These are phyloP conservation scores for Aspergillaceae sp. DNA, from an alignment of 2,329 filamentous ascomycete genomes.

Conservation along the genomic window DNA sequence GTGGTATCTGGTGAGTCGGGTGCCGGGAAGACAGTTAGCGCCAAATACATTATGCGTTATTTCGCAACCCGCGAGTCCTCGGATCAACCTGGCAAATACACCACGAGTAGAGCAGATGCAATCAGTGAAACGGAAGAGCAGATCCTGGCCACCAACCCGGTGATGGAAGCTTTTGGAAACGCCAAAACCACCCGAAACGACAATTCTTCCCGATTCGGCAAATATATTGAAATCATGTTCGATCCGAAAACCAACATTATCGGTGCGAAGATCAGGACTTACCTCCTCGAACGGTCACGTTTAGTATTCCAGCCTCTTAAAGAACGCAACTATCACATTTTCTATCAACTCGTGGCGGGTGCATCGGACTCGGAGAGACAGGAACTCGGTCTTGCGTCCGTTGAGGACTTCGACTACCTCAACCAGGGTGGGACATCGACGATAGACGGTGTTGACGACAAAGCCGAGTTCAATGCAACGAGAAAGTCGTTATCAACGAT, in stretches of 20 bases:
- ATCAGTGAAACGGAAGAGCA: slow-evolving; percentile 99
- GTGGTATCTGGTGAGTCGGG: slow-evolving; percentile 99
- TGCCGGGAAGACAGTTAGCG: slow-evolving; percentile 97
- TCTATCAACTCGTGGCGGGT: slow-evolving; percentile 93
- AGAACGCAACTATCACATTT: slow-evolving; percentile 98
- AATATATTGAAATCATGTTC: slow-evolving; percentile 99
- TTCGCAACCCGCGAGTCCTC: slow-evolving; percentile 95
- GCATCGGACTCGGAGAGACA: slow-evolving; percentile 75
- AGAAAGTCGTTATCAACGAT: slow-evolving; percentile 80
- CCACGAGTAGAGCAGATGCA: slow-evolving; percentile 63
- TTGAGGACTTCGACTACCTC: slow-evolving; percentile 90
- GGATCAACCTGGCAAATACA: slow-evolving; percentile 69
- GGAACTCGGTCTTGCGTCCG: slow-evolving; percentile 66
- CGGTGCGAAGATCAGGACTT: slow-evolving; percentile 92
- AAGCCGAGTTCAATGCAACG: slow-evolving; percentile 83
- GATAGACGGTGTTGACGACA: slow-evolving; percentile 93
- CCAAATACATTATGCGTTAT: slow-evolving; percentile 99
- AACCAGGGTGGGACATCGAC: slow-evolving; percentile 88
- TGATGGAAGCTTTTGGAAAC: slow-evolving; percentile 99
- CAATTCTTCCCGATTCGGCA: slow-evolving; percentile 97
- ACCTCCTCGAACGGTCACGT: slow-evolving; percentile 87
- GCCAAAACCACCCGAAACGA: slow-evolving; percentile 99
- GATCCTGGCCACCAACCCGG: slow-evolving; percentile 94
- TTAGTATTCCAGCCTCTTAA: slow-evolving; percentile 95
- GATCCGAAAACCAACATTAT: slow-evolving; percentile 92